These are phyloP conservation scores for Geoglossum glabrum DNA, from an alignment of 495 filamentous ascomycete genomes.

Conservation along the genomic window DNA sequence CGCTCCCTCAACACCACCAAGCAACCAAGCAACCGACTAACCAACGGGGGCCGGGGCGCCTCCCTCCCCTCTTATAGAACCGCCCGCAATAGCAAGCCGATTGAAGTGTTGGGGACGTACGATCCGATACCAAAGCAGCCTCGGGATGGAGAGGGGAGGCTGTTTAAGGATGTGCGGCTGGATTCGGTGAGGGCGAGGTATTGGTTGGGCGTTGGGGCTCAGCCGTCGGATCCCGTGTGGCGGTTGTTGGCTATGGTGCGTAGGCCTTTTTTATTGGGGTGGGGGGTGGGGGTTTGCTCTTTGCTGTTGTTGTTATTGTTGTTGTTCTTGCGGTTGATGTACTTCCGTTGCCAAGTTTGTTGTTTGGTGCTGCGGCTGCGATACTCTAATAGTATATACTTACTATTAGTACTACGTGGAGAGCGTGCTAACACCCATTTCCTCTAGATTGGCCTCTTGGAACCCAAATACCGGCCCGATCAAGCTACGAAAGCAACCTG, in stretches of 20 bases:
- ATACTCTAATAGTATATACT: no score
- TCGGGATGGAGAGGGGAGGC: slow-evolving; percentile 40
- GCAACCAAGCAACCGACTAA: no score
- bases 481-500: not conserved
- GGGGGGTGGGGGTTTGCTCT: no score
- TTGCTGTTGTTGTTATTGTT: slow-evolving; percentile 4
- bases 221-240: slow-evolving; percentile 80
- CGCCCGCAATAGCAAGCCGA: slow-evolving; percentile 62
- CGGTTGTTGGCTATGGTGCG: slow-evolving; percentile 68
- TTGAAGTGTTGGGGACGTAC: slow-evolving; percentile 93
- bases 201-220: slow-evolving; percentile 92
- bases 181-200: slow-evolving; percentile 69
- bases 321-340: no score
- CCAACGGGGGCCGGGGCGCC: no score
- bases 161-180: slow-evolving; percentile 80
- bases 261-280: no score
- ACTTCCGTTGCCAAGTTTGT: no score
- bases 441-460: slow-evolving; percentile 2
- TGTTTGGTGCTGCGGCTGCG: no score
- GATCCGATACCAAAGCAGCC: slow-evolving; percentile 69
- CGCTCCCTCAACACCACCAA: no score
- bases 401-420: no score
- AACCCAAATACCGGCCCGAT: not conserved
- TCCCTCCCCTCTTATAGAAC: slow-evolving; percentile 25
- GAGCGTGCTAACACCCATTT: no score